phyloP scores from a whole-genome alignment of 2,329 filamentous ascomycete genomes.

The Gliomastix tumulicola region DNA sequence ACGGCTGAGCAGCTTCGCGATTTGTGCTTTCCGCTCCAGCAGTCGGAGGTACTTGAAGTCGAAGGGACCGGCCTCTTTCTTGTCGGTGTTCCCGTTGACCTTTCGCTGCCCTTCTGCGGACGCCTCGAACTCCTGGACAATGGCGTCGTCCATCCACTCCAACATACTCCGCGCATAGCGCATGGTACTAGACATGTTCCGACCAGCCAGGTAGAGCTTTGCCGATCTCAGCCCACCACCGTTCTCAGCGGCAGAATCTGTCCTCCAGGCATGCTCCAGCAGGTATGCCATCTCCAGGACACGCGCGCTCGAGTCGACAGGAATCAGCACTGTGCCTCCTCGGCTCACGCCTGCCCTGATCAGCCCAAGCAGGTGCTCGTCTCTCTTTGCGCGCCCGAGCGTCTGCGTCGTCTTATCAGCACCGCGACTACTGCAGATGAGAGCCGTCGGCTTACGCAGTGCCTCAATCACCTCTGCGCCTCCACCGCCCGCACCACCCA shows the following conservation, averaged over 20 bases:
- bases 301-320: conserved; percentile 90
- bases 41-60: conserved; percentile 83
- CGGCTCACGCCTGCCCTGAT: conserved; percentile 71
- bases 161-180: conserved; percentile 90
- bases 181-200: conserved; percentile 82
- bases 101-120: conserved; percentile 46
- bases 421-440: conserved; percentile 86
- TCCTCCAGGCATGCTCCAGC: conserved; percentile 85
- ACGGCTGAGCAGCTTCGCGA: conserved; percentile 60
- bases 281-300: conserved; percentile 89
- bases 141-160: conserved; percentile 98
- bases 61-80: conserved; percentile 59
- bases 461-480: conserved; percentile 91
- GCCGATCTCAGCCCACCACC: conserved; percentile 44
- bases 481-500: conserved; percentile 72
- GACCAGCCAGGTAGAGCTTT: conserved; percentile 75
- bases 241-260: conserved; percentile 46
- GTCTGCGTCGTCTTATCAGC: conserved; percentile 63
- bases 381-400: conserved; percentile 71
- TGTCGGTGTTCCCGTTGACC: conserved; percentile 37
- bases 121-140: conserved; percentile 85
- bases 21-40: conserved; percentile 73
- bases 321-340: conserved; percentile 87
- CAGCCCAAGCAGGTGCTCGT: conserved; percentile 78
- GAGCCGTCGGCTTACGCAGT: conserved; percentile 82